A percentile compares a stretch with the other conserved stretches of the same genome.
phyloP scores from a whole-genome alignment of 2,329 filamentous ascomycete species.

The Huntiella bhutanensis region DNA sequence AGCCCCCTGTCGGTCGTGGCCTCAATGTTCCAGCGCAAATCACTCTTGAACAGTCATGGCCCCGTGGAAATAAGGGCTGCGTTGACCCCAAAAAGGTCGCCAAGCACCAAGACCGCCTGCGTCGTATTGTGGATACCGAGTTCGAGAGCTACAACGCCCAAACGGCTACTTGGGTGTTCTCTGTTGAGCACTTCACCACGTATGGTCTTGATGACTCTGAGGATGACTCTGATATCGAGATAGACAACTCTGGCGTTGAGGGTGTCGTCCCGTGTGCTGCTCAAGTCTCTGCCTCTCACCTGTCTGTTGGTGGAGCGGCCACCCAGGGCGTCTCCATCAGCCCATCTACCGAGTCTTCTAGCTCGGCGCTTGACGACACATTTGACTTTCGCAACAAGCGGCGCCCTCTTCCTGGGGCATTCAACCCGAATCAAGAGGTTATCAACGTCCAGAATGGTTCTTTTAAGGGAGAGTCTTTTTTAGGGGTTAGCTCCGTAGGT shows the following conservation, averaged over 20 bases:
- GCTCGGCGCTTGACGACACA: slow-evolving; percentile 28
- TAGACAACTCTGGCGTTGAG: slow-evolving; percentile 1
- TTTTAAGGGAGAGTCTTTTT: slow-evolving; percentile 51
- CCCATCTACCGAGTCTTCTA: slow-evolving; percentile 11
- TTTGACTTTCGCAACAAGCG: slow-evolving; percentile 35
- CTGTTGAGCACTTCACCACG: slow-evolving; percentile 89
- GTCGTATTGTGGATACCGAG: slow-evolving; percentile 58
- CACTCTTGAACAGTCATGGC: slow-evolving; percentile 83
- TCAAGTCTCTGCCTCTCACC: neutral
- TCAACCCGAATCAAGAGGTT: slow-evolving; percentile 24
- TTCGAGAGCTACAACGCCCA: slow-evolving; percentile 65
- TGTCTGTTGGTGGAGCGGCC: neutral
- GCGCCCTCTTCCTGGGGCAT: slow-evolving; percentile 55
- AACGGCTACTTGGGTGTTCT: slow-evolving; percentile 77
- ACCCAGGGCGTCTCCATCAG: slow-evolving; percentile 2
- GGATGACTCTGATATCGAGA: slow-evolving; percentile 40
- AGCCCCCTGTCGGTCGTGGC: slow-evolving; percentile 69
- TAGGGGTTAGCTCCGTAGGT: slow-evolving; percentile 80
- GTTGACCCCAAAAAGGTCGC: slow-evolving; percentile 44
- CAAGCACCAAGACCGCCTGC: slow-evolving; percentile 69
- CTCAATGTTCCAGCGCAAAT: slow-evolving; percentile 84
- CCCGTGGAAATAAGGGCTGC: slow-evolving; percentile 42
- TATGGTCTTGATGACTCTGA: slow-evolving; percentile 68
- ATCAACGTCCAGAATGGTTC: slow-evolving; percentile 15
- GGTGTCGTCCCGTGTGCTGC: neutral